Base-by-base conservation (phyloP, 495 filamentous ascomycete species). In the Aspergillus bertholletiae region DNA sequence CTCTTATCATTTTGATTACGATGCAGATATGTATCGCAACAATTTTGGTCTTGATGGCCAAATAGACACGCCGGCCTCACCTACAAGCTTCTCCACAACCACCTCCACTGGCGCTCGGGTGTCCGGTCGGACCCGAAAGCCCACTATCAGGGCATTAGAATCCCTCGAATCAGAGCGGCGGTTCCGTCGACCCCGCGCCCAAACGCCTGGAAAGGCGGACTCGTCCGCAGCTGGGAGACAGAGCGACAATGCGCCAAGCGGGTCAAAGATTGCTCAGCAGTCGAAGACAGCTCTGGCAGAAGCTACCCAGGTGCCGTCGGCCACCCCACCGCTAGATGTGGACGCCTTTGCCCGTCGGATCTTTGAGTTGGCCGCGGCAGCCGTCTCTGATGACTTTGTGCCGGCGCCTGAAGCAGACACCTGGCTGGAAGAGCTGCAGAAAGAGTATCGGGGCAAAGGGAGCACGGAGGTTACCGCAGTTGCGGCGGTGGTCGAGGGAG, bases 91-190 rank as follows among this genome's bases (percentile, higher is more conserved):
- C 13, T 69, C 72, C 12, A 64, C 63, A 8, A 56, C 55, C 0
- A 68, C 57, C 4, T 66, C 60, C 0, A 39, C 53, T 3, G 57
- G 39, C 21, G 57, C 60, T 11, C 64, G 72, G 7, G 58, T 63
- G 5, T 76, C 74, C 7, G 56, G 64, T 0, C 64, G 74, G 1
- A 12, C 68, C 21, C 68, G 74, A 9, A 76, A 76, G 47, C 72
- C 72, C 0, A 76, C 73, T 2, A 63, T 63, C 11, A 62, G 67
- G 13, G 74, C 74, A 15, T 55, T 76, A 17, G 75, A 78, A 48
- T 68, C 72, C 7, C 37, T 68, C 9, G 64, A 71, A 40, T 70
- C 65, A 0, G 54, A 58, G 22, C 51, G 65, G 40, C 60, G 59
- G 7, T 58, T 63, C 47, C 49, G 62, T 22, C 68, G 65, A 8